phyloP scores from a whole-genome alignment of 257 asterid genomes.

The Orobanche coerulescens region DNA sequence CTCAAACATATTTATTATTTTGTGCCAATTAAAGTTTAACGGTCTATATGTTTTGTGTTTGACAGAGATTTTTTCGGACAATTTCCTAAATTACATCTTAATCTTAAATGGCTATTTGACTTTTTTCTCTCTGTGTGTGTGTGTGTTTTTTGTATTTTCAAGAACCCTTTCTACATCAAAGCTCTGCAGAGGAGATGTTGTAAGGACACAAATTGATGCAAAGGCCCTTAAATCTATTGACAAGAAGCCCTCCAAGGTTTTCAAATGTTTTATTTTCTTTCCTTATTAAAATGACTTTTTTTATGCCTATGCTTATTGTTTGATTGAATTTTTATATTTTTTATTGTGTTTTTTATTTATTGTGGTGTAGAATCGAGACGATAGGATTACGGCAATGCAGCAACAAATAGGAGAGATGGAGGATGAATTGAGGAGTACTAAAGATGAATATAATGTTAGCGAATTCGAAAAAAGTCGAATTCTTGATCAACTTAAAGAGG shows the following conservation, averaged over 20 bases:
- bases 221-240: slow-evolving; percentile 48
- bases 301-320: neutral
- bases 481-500: slow-evolving; percentile 36
- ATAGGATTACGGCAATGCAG: slow-evolving; percentile 32
- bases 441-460: slow-evolving; percentile 24
- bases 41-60: slow-evolving; percentile 19
- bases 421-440: slow-evolving; percentile 44
- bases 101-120: neutral
- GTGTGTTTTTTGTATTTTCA: slow-evolving; percentile 24
- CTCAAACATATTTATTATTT: neutral
- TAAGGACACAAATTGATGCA: slow-evolving; percentile 47
- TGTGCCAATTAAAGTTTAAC: slow-evolving; percentile 17
- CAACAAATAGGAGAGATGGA: slow-evolving; percentile 42
- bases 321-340: neutral
- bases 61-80: slow-evolving; percentile 33
- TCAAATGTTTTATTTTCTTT: slow-evolving; percentile 17
- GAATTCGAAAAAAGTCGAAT: slow-evolving; percentile 36
- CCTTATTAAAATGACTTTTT: no score
- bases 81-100: neutral
- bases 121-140: neutral
- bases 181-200: slow-evolving; percentile 61
- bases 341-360: neutral
- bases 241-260: slow-evolving; percentile 35
- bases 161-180: slow-evolving; percentile 58
- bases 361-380: slow-evolving; percentile 24